Percentiles rank a stretch among this genome's conserved stretches.
Evolutionary conservation across 345 rosid genomes (phyloP).

Genomic region (Draba incana): DNA sequence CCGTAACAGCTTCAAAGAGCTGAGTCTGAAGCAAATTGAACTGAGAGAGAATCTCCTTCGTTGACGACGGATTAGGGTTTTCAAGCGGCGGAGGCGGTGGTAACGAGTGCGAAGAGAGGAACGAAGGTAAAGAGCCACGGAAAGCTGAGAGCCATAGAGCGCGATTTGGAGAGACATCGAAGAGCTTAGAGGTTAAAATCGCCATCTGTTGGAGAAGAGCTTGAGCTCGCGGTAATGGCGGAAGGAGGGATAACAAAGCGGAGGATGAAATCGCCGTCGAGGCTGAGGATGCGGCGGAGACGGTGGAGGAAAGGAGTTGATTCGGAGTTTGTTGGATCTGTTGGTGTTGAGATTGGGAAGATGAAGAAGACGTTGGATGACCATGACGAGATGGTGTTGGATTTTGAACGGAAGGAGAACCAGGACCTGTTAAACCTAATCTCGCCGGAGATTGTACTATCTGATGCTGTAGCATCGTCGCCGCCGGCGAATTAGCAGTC

Average conservation of each 20-base stretch:
- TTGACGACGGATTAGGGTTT: slow-evolving; percentile 60
- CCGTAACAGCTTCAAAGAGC: slow-evolving; percentile 87
- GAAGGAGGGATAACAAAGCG: slow-evolving; percentile 79
- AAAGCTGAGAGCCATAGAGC: slow-evolving; percentile 72
- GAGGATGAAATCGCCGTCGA: slow-evolving; percentile 57
- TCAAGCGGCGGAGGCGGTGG: slow-evolving; percentile 54
- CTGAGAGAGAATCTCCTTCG: slow-evolving; percentile 66
- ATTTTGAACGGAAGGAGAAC: slow-evolving; percentile 71
- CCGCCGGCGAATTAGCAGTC: slow-evolving; percentile 23
- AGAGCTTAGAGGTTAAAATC: slow-evolving; percentile 66
- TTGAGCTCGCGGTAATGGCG: slow-evolving; percentile 86
- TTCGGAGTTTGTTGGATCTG: slow-evolving; percentile 44
- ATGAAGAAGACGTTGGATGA: slow-evolving; percentile 49
- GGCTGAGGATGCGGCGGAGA: slow-evolving; percentile 26
- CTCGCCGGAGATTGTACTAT: slow-evolving; percentile 88
- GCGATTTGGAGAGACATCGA: slow-evolving; percentile 81
- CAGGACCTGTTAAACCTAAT: slow-evolving; percentile 75
- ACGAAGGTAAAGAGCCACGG: slow-evolving; percentile 79
- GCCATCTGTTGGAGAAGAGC: slow-evolving; percentile 86
- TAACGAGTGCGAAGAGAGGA: slow-evolving; percentile 62
- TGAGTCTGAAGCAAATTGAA: slow-evolving; percentile 82
- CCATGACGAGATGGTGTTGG: slow-evolving; percentile 66
- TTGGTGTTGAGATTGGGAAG: slow-evolving; percentile 41
- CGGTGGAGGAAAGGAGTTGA: slow-evolving; percentile 38
- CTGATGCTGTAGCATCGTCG: slow-evolving; percentile 80